Evolutionary conservation across 306 rosid species (phyloP), one percentile per base, ranked within the genome.

Genomic region (Hylodesmum podocarpum): DNA sequence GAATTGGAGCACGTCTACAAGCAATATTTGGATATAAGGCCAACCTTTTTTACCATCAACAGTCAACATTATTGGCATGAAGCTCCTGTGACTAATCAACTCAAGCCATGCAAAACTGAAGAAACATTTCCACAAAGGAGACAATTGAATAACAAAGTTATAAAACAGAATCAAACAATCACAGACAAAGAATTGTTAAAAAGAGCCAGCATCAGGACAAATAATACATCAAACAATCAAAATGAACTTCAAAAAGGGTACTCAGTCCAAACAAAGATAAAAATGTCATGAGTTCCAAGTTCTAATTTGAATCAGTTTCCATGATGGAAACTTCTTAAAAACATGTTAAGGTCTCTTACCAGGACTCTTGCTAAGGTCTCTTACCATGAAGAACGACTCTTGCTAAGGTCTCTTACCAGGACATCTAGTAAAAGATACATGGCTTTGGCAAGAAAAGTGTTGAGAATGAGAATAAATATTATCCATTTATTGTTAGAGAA

Each of bases 81-180:
- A 96, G 78, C 96, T 89, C 83, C 98, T 85, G 78, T 96, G 94
- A 85, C 98, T 96, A 73, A 89, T 89, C 89, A 96, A 85, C 91
- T 96, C 99, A 34, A 96, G 98, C 99, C 99, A 96, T 10, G 91
- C 98, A 96, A 84, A 96, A 84, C 99, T 96, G 89, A 75, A 68
- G 49, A 89, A 79, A 75, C 28, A 77, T 68, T n/a, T 36, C 72
- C 70, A 77, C 50, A 71, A 66, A 33, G 37, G 40, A 50, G 9
- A 13, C 44, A 51, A 69, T 40, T 47, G 58, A 40, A 64, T 40
- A 29, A 18, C 40, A 64, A 19, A 75, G 27, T 65, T 39, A 36
- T 22, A 3, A 33, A 63, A 25, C 8, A 27, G 37, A 61, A 57
- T 29, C 40, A 24, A 70, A 69, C 73, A 18, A 44, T 29, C 3